These are phyloP conservation scores for Stephania japonica DNA, from an alignment of 164 flowering plant species.

Conservation along the genomic window DNA sequence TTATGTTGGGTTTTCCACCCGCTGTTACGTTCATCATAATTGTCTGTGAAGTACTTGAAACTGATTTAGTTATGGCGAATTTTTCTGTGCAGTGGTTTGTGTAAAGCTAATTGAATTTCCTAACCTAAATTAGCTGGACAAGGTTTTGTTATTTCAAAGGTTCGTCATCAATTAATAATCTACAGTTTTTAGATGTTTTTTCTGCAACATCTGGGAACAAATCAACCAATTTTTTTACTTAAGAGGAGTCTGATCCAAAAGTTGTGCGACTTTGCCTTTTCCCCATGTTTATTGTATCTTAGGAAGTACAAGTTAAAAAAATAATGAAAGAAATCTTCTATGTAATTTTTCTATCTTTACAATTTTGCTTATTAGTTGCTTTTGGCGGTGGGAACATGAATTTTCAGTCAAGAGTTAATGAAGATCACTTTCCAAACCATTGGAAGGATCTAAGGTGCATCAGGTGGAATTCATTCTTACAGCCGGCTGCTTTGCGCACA, in stretches of 20 bases:
- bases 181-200: slow-evolving; percentile 80
- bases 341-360: not conserved
- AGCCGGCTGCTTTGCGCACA: slow-evolving; percentile 62
- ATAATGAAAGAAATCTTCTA: too few species aligned
- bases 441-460: slow-evolving; percentile 56
- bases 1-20: not conserved
- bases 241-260: slow-evolving; percentile 95
- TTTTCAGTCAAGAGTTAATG: slow-evolving; percentile 60
- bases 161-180: slow-evolving; percentile 78
- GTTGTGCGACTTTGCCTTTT: slow-evolving; percentile 27
- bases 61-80: slow-evolving; percentile 77
- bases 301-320: not conserved
- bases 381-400: slow-evolving; percentile 89
- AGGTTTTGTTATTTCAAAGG: slow-evolving; percentile 30
- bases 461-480: slow-evolving; percentile 59
- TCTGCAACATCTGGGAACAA: slow-evolving; percentile 79
- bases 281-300: too few species aligned
- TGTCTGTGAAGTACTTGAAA: slow-evolving; percentile 73
- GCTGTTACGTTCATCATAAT: slow-evolving; percentile 63
- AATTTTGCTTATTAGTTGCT: slow-evolving; percentile 9
- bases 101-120: not conserved
- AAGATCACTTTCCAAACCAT: slow-evolving; percentile 71
- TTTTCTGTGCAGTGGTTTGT: not conserved
- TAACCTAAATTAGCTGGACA: not conserved
- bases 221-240: slow-evolving; percentile 42